Percentiles rank a stretch among this genome's conserved stretches.
Conservation (phyloP, 164 flowering plant genomes). For the Macadamia integrifolia region DNA sequence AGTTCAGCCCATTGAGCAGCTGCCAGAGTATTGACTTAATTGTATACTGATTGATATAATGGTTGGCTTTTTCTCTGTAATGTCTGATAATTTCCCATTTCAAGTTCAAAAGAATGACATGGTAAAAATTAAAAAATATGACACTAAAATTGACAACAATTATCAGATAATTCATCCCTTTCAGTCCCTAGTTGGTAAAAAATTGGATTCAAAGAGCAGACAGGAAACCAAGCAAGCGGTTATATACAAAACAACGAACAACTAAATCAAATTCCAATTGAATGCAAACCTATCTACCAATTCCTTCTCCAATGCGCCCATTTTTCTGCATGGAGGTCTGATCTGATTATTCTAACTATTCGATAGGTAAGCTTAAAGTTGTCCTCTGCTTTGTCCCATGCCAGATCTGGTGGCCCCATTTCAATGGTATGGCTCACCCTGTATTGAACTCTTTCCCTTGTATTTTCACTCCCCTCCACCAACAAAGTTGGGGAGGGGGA, state of each 20-base stretch:
- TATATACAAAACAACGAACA: not conserved
- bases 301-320: not conserved
- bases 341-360: too few relatives aligned
- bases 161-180: too few relatives aligned
- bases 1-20: constrained; percentile 94
- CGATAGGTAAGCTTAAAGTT: too few relatives aligned
- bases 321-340: too few relatives aligned
- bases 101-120: not conserved
- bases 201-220: not conserved
- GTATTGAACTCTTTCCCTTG: too few relatives aligned
- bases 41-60: constrained; percentile 73
- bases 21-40: constrained; percentile 96
- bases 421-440: too few relatives aligned
- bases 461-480: too few relatives aligned
- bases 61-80: constrained; percentile 85
- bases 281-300: not conserved
- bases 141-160: not conserved
- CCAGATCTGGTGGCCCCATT: too few relatives aligned
- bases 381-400: too few relatives aligned
- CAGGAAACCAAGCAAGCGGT: not conserved
- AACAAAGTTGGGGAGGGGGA: too few relatives aligned
- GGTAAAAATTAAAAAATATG: not conserved
- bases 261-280: not conserved
- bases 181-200: too few relatives aligned
- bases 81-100: constrained; percentile 87